Evolutionary conservation across 495 filamentous ascomycete species (phyloP), one percentile per base, ranked within the genome.

Genomic region (Umbilicaria muhlenbergii): DNA sequence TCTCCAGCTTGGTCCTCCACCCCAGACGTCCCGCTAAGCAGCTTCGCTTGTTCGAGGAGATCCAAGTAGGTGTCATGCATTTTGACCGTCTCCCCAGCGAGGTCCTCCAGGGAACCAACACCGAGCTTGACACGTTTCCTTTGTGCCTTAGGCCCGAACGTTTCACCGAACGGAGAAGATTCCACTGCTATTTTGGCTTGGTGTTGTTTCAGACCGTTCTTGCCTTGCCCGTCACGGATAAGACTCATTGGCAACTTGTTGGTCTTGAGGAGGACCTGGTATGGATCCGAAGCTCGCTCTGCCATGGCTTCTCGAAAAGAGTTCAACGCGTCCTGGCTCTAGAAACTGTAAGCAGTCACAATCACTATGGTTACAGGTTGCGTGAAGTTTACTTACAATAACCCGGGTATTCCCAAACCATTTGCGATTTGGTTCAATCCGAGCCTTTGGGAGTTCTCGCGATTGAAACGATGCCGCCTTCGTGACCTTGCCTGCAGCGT

Each of bases 111-210:
- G 3, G 74, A 81, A 46, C 77, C 73, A 42, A 92, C 86, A 46
- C 71, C 79, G 40, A 96, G 64, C 69, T 94, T 93, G 18, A 89
- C 83, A 36, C 87, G 66, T 63, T 98, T 98, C 43, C 91, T 67
- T 58, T 94, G 86, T 16, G 85, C 75, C 64, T 94, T 94, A 28
- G 89, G 86, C 0, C 91, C 92, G 54, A 96, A 96, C 0, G 85
- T 86, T 42, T 92, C 80, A n/a, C 68, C 66, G 61, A 87, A 98
- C 0, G 86, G 86, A 28, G 80, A 71, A 28, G 77, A 78, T 61
- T 94, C 86, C 37, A 96, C 83, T 13, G 83, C 74, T 66, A 95
- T 93, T 67, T 98, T 98, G 18, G 91, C 87, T 56, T 80, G 71
- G 61, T 96, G 89, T 55, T 93, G 78, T 65, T 94, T 93, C 37